A percentile compares a stretch with the other conserved stretches of the same genome.
These are phyloP conservation scores for Coccomyxa sp. DNA, from an alignment of 139 green algal genomes.

Conservation along the genomic window DNA sequence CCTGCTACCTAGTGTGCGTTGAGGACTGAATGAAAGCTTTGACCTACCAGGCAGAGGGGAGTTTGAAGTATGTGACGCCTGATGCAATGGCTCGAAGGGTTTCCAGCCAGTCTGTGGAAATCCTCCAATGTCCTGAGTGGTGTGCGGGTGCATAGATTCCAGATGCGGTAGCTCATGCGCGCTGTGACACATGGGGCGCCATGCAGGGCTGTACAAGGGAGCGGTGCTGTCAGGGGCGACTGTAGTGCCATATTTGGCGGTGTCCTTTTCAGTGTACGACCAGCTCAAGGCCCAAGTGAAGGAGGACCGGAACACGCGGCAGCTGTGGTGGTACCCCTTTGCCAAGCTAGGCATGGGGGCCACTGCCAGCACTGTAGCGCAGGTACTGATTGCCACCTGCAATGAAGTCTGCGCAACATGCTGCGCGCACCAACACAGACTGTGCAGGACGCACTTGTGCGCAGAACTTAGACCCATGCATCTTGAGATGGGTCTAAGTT, in stretches of 20 bases:
- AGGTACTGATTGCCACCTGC: constrained; percentile 14
- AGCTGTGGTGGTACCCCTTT: constrained; percentile 45
- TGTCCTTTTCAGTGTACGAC: constrained; percentile 43
- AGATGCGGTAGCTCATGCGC: background rate
- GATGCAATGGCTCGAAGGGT: too few species aligned
- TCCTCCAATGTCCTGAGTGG: background rate
- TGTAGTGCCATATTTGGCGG: constrained; percentile 53
- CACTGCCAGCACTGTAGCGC: constrained; percentile 44
- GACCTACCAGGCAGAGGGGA: background rate
- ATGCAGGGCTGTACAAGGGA: constrained; percentile 53
- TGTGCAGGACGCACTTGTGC: too few species aligned
- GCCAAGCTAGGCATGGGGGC: constrained; percentile 56
- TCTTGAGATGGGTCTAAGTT: too few species aligned
- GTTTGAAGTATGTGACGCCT: background rate
- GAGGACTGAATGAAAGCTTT: background rate
- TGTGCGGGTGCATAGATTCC: background rate
- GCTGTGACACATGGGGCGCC: too few species aligned
- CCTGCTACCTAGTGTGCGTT: background rate
- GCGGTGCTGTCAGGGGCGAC: constrained; percentile 38
- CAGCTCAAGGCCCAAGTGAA: constrained; percentile 33
- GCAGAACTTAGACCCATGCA: too few species aligned
- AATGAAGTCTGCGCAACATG: too few species aligned
- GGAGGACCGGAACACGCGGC: constrained; percentile 25
- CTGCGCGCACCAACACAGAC: too few species aligned
- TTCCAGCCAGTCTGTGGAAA: too few species aligned